Base-by-base conservation (phyloP, 495 filamentous ascomycete genomes). In the Gamarada debralockiae region DNA sequence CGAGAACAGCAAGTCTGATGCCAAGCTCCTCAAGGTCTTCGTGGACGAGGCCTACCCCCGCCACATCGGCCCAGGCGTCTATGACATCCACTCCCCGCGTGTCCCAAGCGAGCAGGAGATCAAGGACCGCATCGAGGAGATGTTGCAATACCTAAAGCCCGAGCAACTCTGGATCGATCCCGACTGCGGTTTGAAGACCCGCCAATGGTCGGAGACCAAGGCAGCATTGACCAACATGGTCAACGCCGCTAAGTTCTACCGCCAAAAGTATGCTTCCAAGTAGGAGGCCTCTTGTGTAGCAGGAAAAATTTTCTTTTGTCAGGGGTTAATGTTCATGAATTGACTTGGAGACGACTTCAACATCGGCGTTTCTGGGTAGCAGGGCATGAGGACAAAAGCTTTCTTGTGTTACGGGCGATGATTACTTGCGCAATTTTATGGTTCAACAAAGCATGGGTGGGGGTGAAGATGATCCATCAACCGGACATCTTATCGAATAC, bases 1-100 rank as follows among this genome's bases (percentile, higher is more conserved):
- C 65, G 93, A 98, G 85, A 97, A 97, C 88, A 92, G 86, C 83
- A 97, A 97, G 87, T 95, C 89, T 56, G 93, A 98, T 72, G 91
- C 95, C 64, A 98, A 98, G 85, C 84, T 98, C 54, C 84, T 98
- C 68, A 87, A 93, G 76, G 93, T 98, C 72, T 98, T 98, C 71
- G 86, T 96, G 57, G 92, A 97, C 66, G 85, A 92, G 80, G 86
- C 84, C 21, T 98, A 96, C 80, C 90, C 90, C 50, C 83, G 90
- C 58, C 92, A 98, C 80, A 98, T 98, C 62, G 93, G 93, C 41
- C 93, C 93, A 52, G 93, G 91, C 83, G 92, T 97, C 73, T 98
- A 96, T 68, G 93, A 98, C 73, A 98, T 98, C 79, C 93, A 98
- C 88, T 92, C 87, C 49, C 95, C 93, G 50, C 95, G 93, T 86